Percentiles rank a stretch among this genome's conserved stretches.
These are phyloP conservation scores for Claviceps humidiphila DNA, from an alignment of 2,329 filamentous ascomycete genomes.

Conservation along the genomic window DNA sequence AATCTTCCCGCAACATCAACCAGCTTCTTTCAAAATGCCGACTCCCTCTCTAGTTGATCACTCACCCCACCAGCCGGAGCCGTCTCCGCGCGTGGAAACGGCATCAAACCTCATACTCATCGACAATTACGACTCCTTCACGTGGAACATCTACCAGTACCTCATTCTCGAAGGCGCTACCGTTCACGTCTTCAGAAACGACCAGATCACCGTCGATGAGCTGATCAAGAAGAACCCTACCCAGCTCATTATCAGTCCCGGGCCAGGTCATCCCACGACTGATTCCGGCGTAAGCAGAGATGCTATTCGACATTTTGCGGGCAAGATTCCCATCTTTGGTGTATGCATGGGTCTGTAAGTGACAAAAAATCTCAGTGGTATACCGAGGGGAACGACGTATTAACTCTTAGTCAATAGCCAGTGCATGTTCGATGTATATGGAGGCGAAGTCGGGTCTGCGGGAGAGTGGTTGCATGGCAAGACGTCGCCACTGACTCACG, in stretches of 20 bases:
- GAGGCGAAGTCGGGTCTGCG: constrained; percentile 79
- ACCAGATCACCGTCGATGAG: constrained; percentile 76
- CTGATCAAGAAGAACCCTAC: constrained; percentile 75
- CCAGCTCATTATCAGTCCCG: constrained; percentile 87
- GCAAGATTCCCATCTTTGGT: constrained; percentile 91
- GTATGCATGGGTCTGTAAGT: constrained; percentile 94
- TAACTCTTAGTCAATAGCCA: constrained; percentile 39
- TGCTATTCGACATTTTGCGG: constrained; percentile 80
- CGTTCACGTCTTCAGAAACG: constrained; percentile 83
- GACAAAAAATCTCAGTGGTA: background rate
- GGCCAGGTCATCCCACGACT: constrained; percentile 79
- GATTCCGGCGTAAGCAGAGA: constrained; percentile 91
- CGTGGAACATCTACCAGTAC: constrained; percentile 99
- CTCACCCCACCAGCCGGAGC: constrained; percentile 73
- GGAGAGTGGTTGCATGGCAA: constrained; percentile 97
- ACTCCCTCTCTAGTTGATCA: constrained; percentile 52
- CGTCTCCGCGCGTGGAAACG: constrained; percentile 57
- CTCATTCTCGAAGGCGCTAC: constrained; percentile 88
- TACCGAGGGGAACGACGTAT: background rate
- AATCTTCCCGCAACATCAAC: background rate
- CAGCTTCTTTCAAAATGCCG: constrained; percentile 27
- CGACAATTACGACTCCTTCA: constrained; percentile 99
- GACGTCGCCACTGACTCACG: constrained; percentile 81
- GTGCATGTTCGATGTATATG: constrained; percentile 91
- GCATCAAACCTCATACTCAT: constrained; percentile 90